Evolutionary conservation across 805 yeast genomes (phyloP).

Genomic region (Saccharomycopsis sp.): DNA sequence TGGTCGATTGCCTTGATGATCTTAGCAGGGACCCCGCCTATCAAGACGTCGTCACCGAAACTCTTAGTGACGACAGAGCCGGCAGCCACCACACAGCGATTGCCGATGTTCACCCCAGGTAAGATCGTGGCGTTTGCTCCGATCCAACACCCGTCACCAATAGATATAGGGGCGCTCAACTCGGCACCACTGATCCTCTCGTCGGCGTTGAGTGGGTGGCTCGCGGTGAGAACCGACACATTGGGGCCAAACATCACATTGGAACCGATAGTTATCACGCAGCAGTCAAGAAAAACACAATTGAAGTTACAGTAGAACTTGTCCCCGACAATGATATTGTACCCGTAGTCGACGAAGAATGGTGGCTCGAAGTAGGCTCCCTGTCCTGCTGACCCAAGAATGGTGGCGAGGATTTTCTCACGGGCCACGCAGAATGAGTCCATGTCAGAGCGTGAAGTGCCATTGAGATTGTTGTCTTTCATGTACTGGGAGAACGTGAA

Average conservation of each 20-base stretch:
- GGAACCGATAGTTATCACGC: constrained; percentile 55
- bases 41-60: constrained; percentile 45
- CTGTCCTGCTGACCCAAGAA: constrained; percentile 45
- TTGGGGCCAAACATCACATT: constrained; percentile 58
- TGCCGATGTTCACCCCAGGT: constrained; percentile 64
- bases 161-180: constrained; percentile 47
- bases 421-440: constrained; percentile 18
- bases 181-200: constrained; percentile 37
- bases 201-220: constrained; percentile 52
- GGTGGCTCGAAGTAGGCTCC: constrained; percentile 49
- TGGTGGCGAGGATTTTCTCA: constrained; percentile 30
- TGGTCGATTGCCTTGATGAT: constrained; percentile 30
- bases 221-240: constrained; percentile 51
- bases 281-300: constrained; percentile 46
- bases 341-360: constrained; percentile 59
- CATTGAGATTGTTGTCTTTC: neutral
- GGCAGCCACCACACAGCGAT: constrained; percentile 56
- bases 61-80: constrained; percentile 57
- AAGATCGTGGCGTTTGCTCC: constrained; percentile 48
- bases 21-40: constrained; percentile 58
- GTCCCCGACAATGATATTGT: constrained; percentile 51
- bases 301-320: constrained; percentile 56
- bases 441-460: constrained; percentile 4
- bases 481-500: neutral
- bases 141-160: constrained; percentile 65